Base-by-base conservation (phyloP, 2,329 filamentous ascomycete genomes). In the Claviceps maximensis region DNA sequence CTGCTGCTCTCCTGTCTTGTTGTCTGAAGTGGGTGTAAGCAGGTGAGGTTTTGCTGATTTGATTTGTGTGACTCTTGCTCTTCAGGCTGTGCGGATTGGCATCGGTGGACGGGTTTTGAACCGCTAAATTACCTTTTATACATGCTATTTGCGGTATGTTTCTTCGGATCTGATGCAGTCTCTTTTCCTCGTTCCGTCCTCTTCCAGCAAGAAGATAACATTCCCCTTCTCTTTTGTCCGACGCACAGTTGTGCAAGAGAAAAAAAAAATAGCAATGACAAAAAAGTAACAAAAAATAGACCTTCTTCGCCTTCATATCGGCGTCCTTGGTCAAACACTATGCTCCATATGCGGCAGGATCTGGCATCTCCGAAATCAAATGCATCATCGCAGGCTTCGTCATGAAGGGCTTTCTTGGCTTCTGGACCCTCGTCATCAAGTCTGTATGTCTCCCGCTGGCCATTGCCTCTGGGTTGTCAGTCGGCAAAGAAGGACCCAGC, bases 301-400 rank as follows among this genome's bases (percentile, higher is more conserved):
- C 83, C 1, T 65, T 86, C 2, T 95, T 97, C 66, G 87, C 91
- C 19, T 86, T 86, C 52, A 84, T 84, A 3, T 84, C 90, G 2
- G 90, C 90, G 0, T 83, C 79, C 40, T 75, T 98, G 42, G 93
- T 98, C 64, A 93, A 89, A 66, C 83, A 82, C 1, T 97, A 93
- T 68, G 90, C 93, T 4, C 93, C 93, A 0, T 98, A 98, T 66
- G 93, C 93, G 12, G 93, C 93, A 36, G 93, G 93, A 17, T 95
- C 89, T 13, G 93, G 93, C 42, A 98, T 98, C 54, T 96, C 89
- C 13, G 93, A 98, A 72, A 98, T 98, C 76, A 98, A 98, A 70
- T 95, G 89, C 69, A 97, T 98, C 65, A 95, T 98, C 64, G 93
- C 91, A 4, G 93, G 93, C 3, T 98, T 98, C 66, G 88, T 97